Percentiles rank a stretch among this genome's conserved stretches.
Conservation (phyloP, 2,329 filamentous ascomycete species). For the Calonectria leucothoes region DNA sequence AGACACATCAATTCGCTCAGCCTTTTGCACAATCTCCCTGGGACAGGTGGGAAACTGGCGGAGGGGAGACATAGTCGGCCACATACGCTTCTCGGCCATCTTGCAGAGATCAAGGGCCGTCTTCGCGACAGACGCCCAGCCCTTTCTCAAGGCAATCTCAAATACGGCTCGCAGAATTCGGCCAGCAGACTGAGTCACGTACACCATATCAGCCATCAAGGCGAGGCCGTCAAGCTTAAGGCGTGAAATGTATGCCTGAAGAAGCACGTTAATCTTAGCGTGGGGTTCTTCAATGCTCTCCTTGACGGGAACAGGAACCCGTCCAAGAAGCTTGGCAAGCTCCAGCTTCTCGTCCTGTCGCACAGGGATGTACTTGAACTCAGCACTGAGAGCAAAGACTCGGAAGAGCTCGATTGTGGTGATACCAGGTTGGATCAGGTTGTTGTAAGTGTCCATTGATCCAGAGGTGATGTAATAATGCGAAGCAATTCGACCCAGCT, state of each 20-base stretch:
- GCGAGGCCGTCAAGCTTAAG: slow-evolving; percentile 94
- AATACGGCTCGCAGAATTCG: slow-evolving; percentile 96
- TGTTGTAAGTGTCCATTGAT: slow-evolving; percentile 98
- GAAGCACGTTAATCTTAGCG: slow-evolving; percentile 96
- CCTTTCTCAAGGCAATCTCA: slow-evolving; percentile 97
- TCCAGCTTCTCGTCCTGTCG: slow-evolving; percentile 98
- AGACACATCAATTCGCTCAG: slow-evolving; percentile 92
- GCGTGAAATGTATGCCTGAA: slow-evolving; percentile 96
- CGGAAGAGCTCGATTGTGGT: slow-evolving; percentile 96
- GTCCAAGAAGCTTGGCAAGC: slow-evolving; percentile 87
- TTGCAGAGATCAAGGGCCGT: slow-evolving; percentile 95
- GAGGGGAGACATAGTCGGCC: slow-evolving; percentile 97
- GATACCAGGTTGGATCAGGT: slow-evolving; percentile 92
- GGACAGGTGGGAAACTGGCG: slow-evolving; percentile 89
- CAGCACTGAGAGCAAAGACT: slow-evolving; percentile 93
- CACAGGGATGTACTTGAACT: slow-evolving; percentile 99
- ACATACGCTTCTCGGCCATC: slow-evolving; percentile 99
- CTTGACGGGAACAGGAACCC: slow-evolving; percentile 96
- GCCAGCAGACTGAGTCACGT: slow-evolving; percentile 97
- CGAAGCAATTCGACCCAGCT: slow-evolving; percentile 93
- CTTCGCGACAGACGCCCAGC: slow-evolving; percentile 93
- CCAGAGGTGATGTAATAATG: slow-evolving; percentile 98
- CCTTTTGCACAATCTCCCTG: slow-evolving; percentile 88
- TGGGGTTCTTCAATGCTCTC: slow-evolving; percentile 97
- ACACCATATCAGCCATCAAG: slow-evolving; percentile 98